Evolutionary conservation across 2,329 filamentous ascomycete species (phyloP).

Genomic region (Paracoccidioides lutzii): DNA sequence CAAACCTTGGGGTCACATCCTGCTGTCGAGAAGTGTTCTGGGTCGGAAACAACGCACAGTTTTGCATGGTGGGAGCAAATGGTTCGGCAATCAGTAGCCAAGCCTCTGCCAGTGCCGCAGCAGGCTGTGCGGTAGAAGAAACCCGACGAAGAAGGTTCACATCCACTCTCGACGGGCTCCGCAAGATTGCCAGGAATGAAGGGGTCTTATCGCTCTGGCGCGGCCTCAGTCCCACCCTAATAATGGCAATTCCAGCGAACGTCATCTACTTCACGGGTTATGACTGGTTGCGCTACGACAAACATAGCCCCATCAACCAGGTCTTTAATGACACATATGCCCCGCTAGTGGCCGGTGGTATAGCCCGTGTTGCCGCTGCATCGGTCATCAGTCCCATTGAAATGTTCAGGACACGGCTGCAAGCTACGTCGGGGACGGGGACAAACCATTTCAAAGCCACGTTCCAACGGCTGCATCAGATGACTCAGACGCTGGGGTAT

Average conservation of each 20-base stretch:
- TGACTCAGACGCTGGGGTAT: constrained; percentile 68
- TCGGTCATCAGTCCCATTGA: constrained; percentile 80
- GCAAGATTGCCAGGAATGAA: constrained; percentile 91
- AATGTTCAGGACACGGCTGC: constrained; percentile 84
- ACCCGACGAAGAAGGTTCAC: constrained; percentile 71
- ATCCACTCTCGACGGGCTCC: constrained; percentile 80
- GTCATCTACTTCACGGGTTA: constrained; percentile 99
- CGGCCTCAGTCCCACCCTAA: constrained; percentile 80
- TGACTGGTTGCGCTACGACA: constrained; percentile 75
- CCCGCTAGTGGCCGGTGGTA: constrained; percentile 66
- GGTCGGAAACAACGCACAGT: constrained; percentile 69
- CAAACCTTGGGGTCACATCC: constrained; percentile 79
- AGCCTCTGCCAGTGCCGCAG: constrained; percentile 31
- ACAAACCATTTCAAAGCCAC: constrained; percentile 68
- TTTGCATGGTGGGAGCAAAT: constrained; percentile 55
- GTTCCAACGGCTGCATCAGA: constrained; percentile 58
- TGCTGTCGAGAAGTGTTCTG: constrained; percentile 98
- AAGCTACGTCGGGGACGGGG: constrained; percentile 50
- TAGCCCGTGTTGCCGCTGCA: constrained; percentile 68
- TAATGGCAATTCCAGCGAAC: constrained; percentile 90
- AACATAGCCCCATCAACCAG: constrained; percentile 56
- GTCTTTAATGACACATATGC: constrained; percentile 56
- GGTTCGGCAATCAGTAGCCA: constrained; percentile 21
- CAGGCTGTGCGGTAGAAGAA: constrained; percentile 78
- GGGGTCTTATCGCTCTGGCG: constrained; percentile 79